Evolutionary conservation across 225 moss, liverwort and hornwort species (phyloP).

Genomic region (Climacium dendroides): DNA sequence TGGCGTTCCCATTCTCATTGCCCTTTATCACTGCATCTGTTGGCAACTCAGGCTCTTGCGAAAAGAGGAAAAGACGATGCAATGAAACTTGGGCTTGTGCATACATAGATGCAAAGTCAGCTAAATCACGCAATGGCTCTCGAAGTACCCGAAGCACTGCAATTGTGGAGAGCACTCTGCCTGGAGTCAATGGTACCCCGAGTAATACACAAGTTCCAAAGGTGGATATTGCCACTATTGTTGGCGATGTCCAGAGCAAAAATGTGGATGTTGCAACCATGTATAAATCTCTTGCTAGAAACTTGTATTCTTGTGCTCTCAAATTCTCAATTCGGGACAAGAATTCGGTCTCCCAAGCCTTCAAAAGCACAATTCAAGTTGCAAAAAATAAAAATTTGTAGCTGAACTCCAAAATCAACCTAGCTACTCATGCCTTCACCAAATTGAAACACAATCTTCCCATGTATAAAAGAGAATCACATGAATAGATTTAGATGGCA

Average conservation of each 20-base stretch:
- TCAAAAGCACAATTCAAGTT: background rate
- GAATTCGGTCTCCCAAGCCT: constrained; percentile 29
- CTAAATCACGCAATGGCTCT: constrained; percentile 1
- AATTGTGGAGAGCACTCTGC: constrained; percentile 24
- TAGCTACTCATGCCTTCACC: background rate
- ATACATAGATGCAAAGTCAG: constrained; percentile 6
- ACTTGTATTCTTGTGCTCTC: constrained; percentile 16
- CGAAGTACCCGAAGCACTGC: constrained; percentile 23
- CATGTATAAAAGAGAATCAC: background rate
- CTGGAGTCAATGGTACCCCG: constrained; percentile 16
- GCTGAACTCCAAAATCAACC: background rate
- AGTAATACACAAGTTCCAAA: constrained; percentile 15
- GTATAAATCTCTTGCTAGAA: background rate
- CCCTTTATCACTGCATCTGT: constrained; percentile 7
- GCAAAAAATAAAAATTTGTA: background rate
- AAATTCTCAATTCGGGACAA: constrained; percentile 4
- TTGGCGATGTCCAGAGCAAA: constrained; percentile 24
- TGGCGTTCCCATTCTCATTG: background rate
- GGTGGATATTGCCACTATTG: constrained; percentile 8
- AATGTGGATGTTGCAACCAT: constrained; percentile 9
- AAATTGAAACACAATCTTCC: background rate
- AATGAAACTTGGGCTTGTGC: constrained; percentile 33
- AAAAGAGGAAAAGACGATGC: constrained; percentile 20
- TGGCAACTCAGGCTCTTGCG: constrained; percentile 33
- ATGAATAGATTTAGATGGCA: background rate